Conservation (phyloP, 306 rosid genomes). For the Abrus pulchellus region DNA sequence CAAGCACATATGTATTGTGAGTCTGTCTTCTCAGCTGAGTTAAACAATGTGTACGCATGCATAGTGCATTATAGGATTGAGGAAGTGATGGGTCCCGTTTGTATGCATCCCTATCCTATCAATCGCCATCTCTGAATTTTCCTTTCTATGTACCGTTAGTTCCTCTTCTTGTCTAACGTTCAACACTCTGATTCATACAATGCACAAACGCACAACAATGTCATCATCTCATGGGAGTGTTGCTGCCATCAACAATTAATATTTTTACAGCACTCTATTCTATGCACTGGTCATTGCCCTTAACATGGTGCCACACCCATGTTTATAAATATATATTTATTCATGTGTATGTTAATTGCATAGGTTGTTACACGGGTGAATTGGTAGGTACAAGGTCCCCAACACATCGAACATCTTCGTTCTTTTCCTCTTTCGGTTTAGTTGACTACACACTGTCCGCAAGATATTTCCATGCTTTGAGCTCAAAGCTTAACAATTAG, state of each 20-base stretch:
- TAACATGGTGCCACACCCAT: constrained; percentile 2
- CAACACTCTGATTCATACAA: constrained; percentile 1
- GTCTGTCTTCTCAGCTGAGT: constrained; percentile 38
- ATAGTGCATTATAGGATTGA: constrained; percentile 35
- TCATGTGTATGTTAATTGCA: not conserved
- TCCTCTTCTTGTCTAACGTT: constrained; percentile 48
- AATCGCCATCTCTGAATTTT: constrained; percentile 35
- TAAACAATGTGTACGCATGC: not conserved
- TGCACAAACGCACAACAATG: not conserved
- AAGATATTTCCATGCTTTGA: constrained; percentile 2
- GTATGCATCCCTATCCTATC: constrained; percentile 50
- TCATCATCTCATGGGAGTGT: constrained; percentile 3
- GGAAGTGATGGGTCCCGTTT: constrained; percentile 50
- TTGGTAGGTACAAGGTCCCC: constrained; percentile 30
- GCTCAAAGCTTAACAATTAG: not conserved
- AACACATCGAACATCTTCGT: constrained; percentile 21
- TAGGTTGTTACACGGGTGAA: constrained; percentile 5
- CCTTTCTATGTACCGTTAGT: constrained; percentile 37
- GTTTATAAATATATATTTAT: too few relatives aligned
- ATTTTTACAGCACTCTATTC: constrained; percentile 14
- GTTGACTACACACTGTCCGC: not conserved
- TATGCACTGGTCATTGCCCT: not conserved
- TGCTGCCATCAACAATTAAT: not conserved
- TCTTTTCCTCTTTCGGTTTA: constrained; percentile 26
- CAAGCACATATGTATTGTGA: constrained; percentile 43